Percentiles rank a stretch among this genome's conserved stretches.
These are phyloP conservation scores for Apostasia shenzhenica DNA, from an alignment of 106 monocot genomes.

Conservation along the genomic window DNA sequence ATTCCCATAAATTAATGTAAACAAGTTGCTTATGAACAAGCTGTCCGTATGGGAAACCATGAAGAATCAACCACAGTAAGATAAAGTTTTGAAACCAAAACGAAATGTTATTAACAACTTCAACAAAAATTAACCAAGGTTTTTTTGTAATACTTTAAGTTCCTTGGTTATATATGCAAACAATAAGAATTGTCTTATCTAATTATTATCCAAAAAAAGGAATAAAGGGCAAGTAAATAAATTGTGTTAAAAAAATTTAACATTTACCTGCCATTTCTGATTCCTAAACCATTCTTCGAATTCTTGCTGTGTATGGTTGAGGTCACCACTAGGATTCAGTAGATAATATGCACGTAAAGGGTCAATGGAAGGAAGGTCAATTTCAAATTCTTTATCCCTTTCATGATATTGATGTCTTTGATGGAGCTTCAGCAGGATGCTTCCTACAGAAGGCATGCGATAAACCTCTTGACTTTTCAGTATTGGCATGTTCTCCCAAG, in stretches of 20 bases:
- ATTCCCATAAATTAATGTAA: too few relatives aligned
- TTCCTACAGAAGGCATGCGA: slow-evolving; percentile 80
- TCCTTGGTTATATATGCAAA: too few relatives aligned
- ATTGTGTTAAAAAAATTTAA: not conserved
- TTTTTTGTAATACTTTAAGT: too few relatives aligned
- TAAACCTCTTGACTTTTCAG: slow-evolving; percentile 77
- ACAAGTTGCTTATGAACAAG: too few relatives aligned
- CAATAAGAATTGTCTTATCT: not conserved
- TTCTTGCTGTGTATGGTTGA: slow-evolving; percentile 51
- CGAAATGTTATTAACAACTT: too few relatives aligned
- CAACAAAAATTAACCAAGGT: too few relatives aligned
- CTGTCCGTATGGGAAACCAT: too few relatives aligned
- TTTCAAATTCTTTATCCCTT: not conserved
- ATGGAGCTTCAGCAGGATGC: slow-evolving; percentile 35
- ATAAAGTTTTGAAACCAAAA: too few relatives aligned
- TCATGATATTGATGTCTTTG: slow-evolving; percentile 15
- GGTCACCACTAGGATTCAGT: slow-evolving; percentile 80
- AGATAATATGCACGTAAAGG: slow-evolving; percentile 59
- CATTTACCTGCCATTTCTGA: slow-evolving; percentile 52
- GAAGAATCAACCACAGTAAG: too few relatives aligned
- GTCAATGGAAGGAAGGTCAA: slow-evolving; percentile 45
- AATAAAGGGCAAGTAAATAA: not conserved
- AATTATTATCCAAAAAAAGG: not conserved
- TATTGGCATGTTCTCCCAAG: slow-evolving; percentile 79
- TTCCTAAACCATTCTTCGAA: slow-evolving; percentile 71